These are phyloP conservation scores for Apiospora malaysiana DNA, from an alignment of 2,329 filamentous ascomycete species.

Conservation along the genomic window DNA sequence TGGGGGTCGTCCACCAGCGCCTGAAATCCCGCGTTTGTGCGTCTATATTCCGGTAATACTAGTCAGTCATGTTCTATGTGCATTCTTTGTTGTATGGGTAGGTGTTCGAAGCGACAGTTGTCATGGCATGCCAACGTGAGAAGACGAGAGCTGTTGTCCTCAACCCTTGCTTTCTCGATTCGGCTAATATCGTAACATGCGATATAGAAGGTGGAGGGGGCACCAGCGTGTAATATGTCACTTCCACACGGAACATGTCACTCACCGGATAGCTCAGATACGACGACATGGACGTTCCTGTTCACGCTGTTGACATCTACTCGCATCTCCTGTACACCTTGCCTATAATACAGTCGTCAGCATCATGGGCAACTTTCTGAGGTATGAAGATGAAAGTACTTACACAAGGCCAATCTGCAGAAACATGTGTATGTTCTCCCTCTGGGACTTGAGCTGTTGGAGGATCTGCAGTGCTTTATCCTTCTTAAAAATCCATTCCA, in stretches of 20 bases:
- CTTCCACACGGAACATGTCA: not conserved
- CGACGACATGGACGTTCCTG: not conserved
- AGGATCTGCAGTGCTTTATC: not conserved
- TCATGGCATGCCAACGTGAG: not conserved
- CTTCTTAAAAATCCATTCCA: not conserved
- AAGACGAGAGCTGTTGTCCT: not conserved
- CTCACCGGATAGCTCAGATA: not conserved
- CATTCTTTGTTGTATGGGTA: not conserved
- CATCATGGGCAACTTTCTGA: too few species aligned
- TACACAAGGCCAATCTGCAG: not conserved
- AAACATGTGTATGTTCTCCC: not conserved
- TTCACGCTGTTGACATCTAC: not conserved
- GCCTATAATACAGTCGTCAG: not conserved
- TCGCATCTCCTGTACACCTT: not conserved
- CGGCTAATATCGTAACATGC: not conserved
- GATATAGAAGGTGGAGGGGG: not conserved
- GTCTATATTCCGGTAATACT: not conserved
- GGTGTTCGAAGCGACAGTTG: not conserved
- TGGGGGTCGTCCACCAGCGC: slow-evolving; percentile 5
- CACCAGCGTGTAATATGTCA: not conserved
- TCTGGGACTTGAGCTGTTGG: not conserved
- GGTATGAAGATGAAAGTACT: not conserved
- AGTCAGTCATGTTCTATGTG: not conserved
- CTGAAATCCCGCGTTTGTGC: not conserved
- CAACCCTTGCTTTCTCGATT: not conserved